Conservation (phyloP, 306 rosid species). For the Chamaecrista fasciculata region DNA sequence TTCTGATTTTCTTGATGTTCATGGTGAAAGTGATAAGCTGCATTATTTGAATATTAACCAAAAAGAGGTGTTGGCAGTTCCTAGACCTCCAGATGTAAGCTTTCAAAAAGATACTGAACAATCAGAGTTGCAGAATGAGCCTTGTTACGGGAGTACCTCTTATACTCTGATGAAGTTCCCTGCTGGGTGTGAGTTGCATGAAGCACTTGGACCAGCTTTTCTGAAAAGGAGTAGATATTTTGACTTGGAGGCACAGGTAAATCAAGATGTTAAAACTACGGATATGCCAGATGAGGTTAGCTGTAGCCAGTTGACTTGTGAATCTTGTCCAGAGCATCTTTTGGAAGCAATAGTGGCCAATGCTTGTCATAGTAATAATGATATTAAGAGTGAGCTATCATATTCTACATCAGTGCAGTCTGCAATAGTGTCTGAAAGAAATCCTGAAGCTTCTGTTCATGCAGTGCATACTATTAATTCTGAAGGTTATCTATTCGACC, state of each 20-base stretch:
- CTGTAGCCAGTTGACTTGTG: slow-evolving; percentile 64
- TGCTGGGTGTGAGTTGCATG: slow-evolving; percentile 93
- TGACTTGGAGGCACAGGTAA: slow-evolving; percentile 43
- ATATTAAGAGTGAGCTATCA: slow-evolving; percentile 56
- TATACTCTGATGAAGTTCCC: slow-evolving; percentile 60
- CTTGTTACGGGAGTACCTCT: slow-evolving; percentile 40
- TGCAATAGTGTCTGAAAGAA: slow-evolving; percentile 53
- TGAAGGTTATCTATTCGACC: slow-evolving; percentile 63
- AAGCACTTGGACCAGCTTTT: slow-evolving; percentile 93
- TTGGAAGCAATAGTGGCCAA: slow-evolving; percentile 88
- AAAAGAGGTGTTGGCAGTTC: slow-evolving; percentile 33
- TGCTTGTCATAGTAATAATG: slow-evolving; percentile 55
- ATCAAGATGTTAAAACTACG: slow-evolving; percentile 42
- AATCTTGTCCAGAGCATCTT: slow-evolving; percentile 71
- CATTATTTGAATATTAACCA: slow-evolving; percentile 30
- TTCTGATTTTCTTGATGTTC: slow-evolving; percentile 38
- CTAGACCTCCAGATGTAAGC: slow-evolving; percentile 44
- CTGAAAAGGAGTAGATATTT: slow-evolving; percentile 48
- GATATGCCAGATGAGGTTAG: slow-evolving; percentile 53
- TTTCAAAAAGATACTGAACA: slow-evolving; percentile 38
- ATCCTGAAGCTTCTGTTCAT: slow-evolving; percentile 60
- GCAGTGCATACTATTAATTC: slow-evolving; percentile 46
- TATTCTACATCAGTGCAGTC: slow-evolving; percentile 68
- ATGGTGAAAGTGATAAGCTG: slow-evolving; percentile 43
- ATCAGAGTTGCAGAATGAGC: slow-evolving; percentile 36